Base-by-base conservation (phyloP, 495 filamentous ascomycete species). In the Penicillium taxi region DNA sequence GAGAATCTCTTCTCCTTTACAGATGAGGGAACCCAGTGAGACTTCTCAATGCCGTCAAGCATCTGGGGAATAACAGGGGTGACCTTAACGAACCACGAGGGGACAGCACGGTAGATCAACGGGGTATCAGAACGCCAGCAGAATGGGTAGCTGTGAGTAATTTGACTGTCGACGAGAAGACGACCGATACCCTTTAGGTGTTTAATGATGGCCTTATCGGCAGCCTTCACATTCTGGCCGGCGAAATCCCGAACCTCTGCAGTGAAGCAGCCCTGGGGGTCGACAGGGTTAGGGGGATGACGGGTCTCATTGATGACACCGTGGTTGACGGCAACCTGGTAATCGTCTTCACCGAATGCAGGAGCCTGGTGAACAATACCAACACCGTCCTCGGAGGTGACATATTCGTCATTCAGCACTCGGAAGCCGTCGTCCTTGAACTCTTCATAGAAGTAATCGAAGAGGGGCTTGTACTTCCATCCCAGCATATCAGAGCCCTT, bases 261-360 rank as follows among this genome's bases (percentile, higher is more conserved):
- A 1, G 85, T 96, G 61, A 88, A 98, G 46, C 70, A 67, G 34
- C 91, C 91, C 28, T 71, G 71, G 2, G 87, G 82, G 48, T 94
- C 80, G 9, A 96, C 84, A 2, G 91, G 91, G 54, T 94, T 94
- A 9, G 91, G 90, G 13, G 91, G 87, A 18, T 74, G 69, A 24
- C 87, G 82, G 32, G 75, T 71, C 33, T 84, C 81, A 40, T 58
- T 78, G 41, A 96, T 83, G 29, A 96, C 73, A 31, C 89, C 91
- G 32, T 72, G 61, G 40, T 84, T 76, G 41, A 89, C 47, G 2
- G 85, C 86, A 26, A 90, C 77, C 44, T 78, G 80, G 69, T 94
- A 98, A 78, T 98, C 91, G 39, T 96, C 91, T 61, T 94, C 88
- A 70, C 91, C 91, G 56, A 89, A 96, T 0, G 88, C 87, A 8